Base-by-base conservation (phyloP, 768 basidiomycete genomes). In the Daedaleopsis sinensis region DNA sequence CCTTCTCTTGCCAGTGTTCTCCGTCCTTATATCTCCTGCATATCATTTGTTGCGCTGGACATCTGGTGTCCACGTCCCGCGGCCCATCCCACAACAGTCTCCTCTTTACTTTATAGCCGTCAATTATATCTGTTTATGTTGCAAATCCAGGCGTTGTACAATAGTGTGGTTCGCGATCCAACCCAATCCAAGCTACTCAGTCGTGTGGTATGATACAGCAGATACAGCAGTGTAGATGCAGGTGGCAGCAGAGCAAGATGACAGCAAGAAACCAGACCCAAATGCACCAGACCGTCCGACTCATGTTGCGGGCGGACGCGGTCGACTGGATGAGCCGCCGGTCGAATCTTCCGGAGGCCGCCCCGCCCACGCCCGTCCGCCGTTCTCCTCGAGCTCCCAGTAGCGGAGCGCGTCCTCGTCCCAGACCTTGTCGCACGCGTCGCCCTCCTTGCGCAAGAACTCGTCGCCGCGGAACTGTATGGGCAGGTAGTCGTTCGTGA, bases 401-500 rank as follows among this genome's bases (percentile, higher is more conserved):
- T 70, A 67, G 18, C 57, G 62, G 62, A 86, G 68, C 21, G 73
- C 72, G 3, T 72, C 79, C 63, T 84, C 82, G 66, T 85, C 82
- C 81, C 81, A 84, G 15, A 63, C 62, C 62, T 83, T 84, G 35
- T 67, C 78, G 5, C 65, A 61, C 44, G 64, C 24, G 61, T 81
- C 79, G 1, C 73, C 79, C 32, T 75, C 78, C 13, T 70, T 67
- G 16, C 71, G 68, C 46, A 79, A 67, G 57, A 84, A 79, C 12
- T 73, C 66, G 27, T 74, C 68, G 15, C 73, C 76, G 4, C 68
- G 65, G n/a, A 84, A 68, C 51, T 77, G 74, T 13, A 72, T 65
- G 0, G 84, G 85, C 0, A 86, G 67, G 68, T 80, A 86, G 43
- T 82, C 78, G 67, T 86, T 78, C 55, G 78, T 74, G 13, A 85